Conservation (phyloP, 1,284 basidiomycete species). For the Athelia psychrophila region DNA sequence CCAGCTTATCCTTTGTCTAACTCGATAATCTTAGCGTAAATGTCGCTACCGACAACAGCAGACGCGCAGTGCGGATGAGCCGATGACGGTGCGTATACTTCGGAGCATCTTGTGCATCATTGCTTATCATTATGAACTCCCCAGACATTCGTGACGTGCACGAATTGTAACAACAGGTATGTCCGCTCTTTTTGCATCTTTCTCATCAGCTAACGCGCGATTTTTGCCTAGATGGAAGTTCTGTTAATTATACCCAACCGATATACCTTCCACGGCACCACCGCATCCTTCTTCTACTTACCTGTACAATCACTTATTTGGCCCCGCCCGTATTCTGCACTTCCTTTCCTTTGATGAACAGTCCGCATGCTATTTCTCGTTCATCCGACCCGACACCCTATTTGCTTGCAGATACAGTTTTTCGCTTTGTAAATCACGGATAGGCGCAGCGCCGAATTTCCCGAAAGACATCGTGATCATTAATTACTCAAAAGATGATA, state of each 20-base stretch:
- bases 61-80: conserved; percentile 93
- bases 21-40: conserved; percentile 56
- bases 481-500: no score
- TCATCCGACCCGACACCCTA: no score
- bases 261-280: neutral
- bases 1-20: conserved; percentile 2
- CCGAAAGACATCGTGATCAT: no score
- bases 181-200: conserved; percentile 5
- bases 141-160: conserved; percentile 65
- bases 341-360: no score
- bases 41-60: conserved; percentile 94
- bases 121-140: conserved; percentile 27
- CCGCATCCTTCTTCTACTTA: no score
- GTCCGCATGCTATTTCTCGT: no score
- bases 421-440: no score
- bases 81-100: conserved; percentile 79
- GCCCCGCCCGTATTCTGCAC: no score
- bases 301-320: no score
- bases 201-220: conserved; percentile 4
- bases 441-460: no score
- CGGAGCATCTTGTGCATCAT: conserved; percentile 3
- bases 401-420: no score
- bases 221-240: conserved; percentile 57
- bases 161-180: conserved; percentile 58
- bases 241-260: conserved; percentile 36